phyloP scores from a whole-genome alignment of 2,329 filamentous ascomycete genomes.

The Ascomycota sp. region DNA sequence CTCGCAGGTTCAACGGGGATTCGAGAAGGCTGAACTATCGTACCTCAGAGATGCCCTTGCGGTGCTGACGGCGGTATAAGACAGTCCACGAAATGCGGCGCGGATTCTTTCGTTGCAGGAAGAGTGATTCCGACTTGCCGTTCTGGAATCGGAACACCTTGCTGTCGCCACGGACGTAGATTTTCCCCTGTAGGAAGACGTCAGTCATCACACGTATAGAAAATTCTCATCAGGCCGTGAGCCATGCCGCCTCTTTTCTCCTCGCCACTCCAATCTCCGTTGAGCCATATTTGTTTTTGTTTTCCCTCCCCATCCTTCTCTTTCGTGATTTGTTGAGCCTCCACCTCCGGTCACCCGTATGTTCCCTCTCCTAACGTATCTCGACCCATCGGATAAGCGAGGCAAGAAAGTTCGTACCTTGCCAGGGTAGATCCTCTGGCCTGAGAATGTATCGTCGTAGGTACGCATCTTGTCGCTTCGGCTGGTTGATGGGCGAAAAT shows the following conservation, averaged over 20 bases:
- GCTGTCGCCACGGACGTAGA: constrained; percentile 98
- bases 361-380: too few species aligned
- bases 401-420: constrained; percentile 30
- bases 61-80: constrained; percentile 96
- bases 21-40: constrained; percentile 14
- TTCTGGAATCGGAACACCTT: constrained; percentile 99
- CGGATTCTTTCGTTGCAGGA: constrained; percentile 99
- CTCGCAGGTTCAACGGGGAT: background rate
- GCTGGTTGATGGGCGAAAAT: constrained; percentile 20
- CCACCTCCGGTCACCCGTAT: too few species aligned
- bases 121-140: constrained; percentile 98
- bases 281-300: too few species aligned
- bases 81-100: constrained; percentile 98
- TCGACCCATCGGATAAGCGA: too few species aligned
- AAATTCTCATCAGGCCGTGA: background rate
- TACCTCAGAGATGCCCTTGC: constrained; percentile 99
- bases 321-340: too few species aligned
- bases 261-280: too few species aligned
- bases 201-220: background rate
- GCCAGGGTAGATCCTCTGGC: constrained; percentile 46
- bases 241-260: background rate
- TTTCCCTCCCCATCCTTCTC: too few species aligned
- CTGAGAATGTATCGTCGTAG: constrained; percentile 47
- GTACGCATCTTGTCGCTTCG: constrained; percentile 37
- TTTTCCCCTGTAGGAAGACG: constrained; percentile 58